These are phyloP conservation scores for Lablab purpureus DNA, from an alignment of 306 rosid species.

Conservation along the genomic window DNA sequence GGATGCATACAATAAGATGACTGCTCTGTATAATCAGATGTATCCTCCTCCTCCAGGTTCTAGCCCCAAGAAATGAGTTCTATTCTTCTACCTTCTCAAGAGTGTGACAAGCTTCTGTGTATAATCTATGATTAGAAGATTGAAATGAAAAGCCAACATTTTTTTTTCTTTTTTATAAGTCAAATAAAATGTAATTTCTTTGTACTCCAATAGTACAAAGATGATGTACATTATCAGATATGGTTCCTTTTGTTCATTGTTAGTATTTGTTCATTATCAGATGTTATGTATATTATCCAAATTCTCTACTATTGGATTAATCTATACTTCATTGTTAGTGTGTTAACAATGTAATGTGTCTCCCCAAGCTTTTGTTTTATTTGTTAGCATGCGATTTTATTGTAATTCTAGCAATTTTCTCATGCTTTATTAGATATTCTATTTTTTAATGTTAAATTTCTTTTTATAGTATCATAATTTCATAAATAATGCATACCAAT, in stretches of 20 bases:
- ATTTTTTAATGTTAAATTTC: not conserved
- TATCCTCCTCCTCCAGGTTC: conserved; percentile 56
- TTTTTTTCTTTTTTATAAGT: not conserved
- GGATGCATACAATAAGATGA: conserved; percentile 67
- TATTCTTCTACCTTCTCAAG: not conserved
- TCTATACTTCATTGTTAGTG: too few species aligned
- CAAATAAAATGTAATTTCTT: not conserved
- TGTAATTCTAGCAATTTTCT: not conserved
- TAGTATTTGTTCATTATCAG: not conserved
- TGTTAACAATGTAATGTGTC: too few species aligned
- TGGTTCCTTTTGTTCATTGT: not conserved
- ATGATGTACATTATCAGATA: not conserved
- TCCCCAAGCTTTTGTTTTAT: too few species aligned
- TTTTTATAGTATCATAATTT: not conserved
- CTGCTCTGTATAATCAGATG: conserved; percentile 65
- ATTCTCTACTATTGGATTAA: too few species aligned
- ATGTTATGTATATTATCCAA: not conserved
- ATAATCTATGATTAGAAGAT: not conserved
- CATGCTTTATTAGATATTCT: too few species aligned
- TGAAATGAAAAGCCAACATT: not conserved
- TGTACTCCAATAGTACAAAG: not conserved
- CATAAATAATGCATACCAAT: not conserved
- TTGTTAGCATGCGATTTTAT: not conserved
- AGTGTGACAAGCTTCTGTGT: not conserved
- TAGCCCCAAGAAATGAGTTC: conserved; percentile 55